These are phyloP conservation scores for Tuber magnatum DNA, from an alignment of 495 filamentous ascomycete species.

Conservation along the genomic window DNA sequence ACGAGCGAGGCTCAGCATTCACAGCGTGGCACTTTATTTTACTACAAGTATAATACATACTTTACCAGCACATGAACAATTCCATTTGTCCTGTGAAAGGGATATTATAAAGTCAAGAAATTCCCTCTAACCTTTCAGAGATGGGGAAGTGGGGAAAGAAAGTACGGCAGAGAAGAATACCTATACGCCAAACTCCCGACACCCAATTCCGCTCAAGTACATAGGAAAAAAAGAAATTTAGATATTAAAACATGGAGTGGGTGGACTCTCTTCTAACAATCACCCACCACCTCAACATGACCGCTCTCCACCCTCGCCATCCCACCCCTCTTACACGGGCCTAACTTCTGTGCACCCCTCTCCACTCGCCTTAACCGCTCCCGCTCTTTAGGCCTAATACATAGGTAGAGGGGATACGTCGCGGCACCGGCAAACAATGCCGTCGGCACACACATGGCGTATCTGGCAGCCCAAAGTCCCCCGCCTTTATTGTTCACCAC, in stretches of 20 bases:
- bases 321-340: not conserved
- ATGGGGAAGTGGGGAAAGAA: not conserved
- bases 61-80: not conserved
- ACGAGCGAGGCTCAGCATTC: not conserved
- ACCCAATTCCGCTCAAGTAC: not conserved
- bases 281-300: not conserved
- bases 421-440: conserved; percentile 53
- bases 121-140: not conserved
- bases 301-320: not conserved
- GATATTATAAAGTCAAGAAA: not conserved
- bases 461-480: conserved; percentile 36
- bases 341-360: not conserved
- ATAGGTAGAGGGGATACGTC: conserved; percentile 57
- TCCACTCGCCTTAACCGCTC: conserved; percentile 54
- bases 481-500: conserved; percentile 38
- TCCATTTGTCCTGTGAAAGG: not conserved
- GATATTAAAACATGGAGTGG: no score
- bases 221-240: not conserved
- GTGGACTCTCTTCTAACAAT: not conserved
- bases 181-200: not conserved
- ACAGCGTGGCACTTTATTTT: not conserved
- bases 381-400: conserved; percentile 51
- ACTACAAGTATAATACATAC: not conserved
- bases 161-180: not conserved
- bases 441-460: conserved; percentile 53